These are phyloP conservation scores for Penicillium odoratum DNA, from an alignment of 495 filamentous ascomycete species.

Conservation along the genomic window DNA sequence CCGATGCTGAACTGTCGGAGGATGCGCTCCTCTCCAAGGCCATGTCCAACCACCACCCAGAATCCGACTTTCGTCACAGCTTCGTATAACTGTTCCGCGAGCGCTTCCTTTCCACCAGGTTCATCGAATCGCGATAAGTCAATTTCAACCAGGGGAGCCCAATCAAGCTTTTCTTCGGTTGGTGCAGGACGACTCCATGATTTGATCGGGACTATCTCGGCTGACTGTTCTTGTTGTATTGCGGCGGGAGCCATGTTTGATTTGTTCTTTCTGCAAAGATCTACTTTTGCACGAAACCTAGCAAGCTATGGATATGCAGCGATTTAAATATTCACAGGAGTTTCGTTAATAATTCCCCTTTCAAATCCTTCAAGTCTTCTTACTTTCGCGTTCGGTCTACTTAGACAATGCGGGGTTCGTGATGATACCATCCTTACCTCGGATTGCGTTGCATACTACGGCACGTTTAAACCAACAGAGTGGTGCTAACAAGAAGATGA, in stretches of 20 bases:
- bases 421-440: conserved; percentile 18
- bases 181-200: conserved; percentile 39
- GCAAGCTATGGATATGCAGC: too few relatives aligned
- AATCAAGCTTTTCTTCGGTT: conserved; percentile 37
- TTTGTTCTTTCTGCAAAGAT: neutral
- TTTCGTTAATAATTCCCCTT: neutral
- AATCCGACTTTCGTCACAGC: conserved; percentile 52
- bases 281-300: too few relatives aligned
- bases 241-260: conserved; percentile 34
- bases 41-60: conserved; percentile 33
- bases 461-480: neutral
- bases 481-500: neutral
- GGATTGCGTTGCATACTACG: conserved; percentile 22
- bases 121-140: conserved; percentile 51
- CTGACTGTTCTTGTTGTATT: conserved; percentile 15
- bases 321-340: neutral
- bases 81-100: conserved; percentile 55
- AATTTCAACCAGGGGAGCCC: conserved; percentile 56
- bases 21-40: conserved; percentile 37
- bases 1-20: conserved; percentile 42
- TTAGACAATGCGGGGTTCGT: conserved; percentile 17
- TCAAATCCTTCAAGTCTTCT: neutral
- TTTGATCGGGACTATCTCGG: conserved; percentile 26
- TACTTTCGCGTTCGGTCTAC: neutral
- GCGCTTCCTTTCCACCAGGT: conserved; percentile 52